Percentiles rank a stretch among this genome's conserved stretches.
Conservation (phyloP, 1,139 yeast genomes). For the Spathaspora sp. region DNA sequence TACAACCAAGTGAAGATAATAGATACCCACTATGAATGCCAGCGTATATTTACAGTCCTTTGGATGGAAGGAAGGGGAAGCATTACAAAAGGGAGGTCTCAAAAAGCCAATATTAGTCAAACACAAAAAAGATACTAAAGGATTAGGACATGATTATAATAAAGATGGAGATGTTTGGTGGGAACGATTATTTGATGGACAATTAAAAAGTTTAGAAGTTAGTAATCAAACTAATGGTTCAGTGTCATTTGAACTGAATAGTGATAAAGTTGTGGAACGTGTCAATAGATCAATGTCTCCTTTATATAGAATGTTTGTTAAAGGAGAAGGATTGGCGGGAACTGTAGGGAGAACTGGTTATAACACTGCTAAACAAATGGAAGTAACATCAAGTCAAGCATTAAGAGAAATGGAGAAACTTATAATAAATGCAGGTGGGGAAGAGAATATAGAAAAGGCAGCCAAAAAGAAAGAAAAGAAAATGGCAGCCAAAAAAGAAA, state of each 20-base stretch:
- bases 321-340: conserved; percentile 82
- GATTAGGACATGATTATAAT: conserved; percentile 70
- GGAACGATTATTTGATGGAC: conserved; percentile 94
- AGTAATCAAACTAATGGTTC: conserved; percentile 22
- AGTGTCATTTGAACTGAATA: conserved; percentile 44
- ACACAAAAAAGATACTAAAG: conserved; percentile 88
- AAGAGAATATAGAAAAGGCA: conserved; percentile 19
- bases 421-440: conserved; percentile 16
- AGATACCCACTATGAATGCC: conserved; percentile 59
- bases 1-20: background rate
- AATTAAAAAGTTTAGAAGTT: conserved; percentile 75
- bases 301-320: conserved; percentile 72
- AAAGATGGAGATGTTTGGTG: conserved; percentile 87
- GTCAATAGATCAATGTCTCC: conserved; percentile 54
- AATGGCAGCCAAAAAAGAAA: conserved; percentile 20
- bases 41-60: conserved; percentile 66
- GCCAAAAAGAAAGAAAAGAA: conserved; percentile 20
- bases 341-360: conserved; percentile 52
- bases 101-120: conserved; percentile 84
- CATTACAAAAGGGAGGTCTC: conserved; percentile 75
- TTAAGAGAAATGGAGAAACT: conserved; percentile 12
- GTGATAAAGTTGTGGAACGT: conserved; percentile 32
- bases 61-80: conserved; percentile 94
- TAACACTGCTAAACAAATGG: conserved; percentile 18
- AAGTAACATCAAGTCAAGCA: conserved; percentile 14